Conservation (phyloP, 345 rosid species). For the Pistacia integerrima region DNA sequence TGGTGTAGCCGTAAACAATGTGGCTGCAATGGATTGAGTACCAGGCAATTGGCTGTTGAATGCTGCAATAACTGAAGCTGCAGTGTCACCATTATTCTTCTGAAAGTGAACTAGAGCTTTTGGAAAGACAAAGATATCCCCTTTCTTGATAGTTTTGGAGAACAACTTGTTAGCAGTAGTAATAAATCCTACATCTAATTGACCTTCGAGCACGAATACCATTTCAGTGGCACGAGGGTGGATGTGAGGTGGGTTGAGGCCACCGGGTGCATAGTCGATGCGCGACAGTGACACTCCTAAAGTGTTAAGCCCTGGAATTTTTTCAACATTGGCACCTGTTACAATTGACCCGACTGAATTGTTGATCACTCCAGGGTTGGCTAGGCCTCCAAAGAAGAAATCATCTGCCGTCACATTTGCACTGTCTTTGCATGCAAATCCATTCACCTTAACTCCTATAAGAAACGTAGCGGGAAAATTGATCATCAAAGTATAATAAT, state of each 20-base stretch:
- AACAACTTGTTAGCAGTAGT: conserved; percentile 58
- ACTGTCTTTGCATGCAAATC: conserved; percentile 58
- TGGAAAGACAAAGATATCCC: conserved; percentile 62
- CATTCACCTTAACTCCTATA: conserved; percentile 56
- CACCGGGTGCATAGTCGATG: conserved; percentile 54
- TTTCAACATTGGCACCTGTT: conserved; percentile 54
- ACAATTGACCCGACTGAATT: conserved; percentile 55
- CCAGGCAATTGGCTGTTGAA: conserved; percentile 74
- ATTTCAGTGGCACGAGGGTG: conserved; percentile 76
- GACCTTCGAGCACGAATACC: conserved; percentile 60
- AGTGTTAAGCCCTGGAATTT: conserved; percentile 69
- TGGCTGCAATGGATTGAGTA: conserved; percentile 45
- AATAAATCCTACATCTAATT: conserved; percentile 64
- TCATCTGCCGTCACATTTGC: conserved; percentile 52
- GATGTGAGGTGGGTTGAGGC: conserved; percentile 68
- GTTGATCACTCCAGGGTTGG: conserved; percentile 48
- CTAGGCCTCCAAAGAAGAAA: conserved; percentile 59
- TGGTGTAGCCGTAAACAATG: conserved; percentile 50
- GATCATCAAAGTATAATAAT: neutral
- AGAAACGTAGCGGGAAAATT: neutral
- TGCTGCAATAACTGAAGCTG: conserved; percentile 47
- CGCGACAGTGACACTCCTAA: conserved; percentile 62
- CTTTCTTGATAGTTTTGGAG: conserved; percentile 49
- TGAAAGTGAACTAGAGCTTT: conserved; percentile 70
- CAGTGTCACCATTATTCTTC: conserved; percentile 51